These are phyloP conservation scores for Sclerotinia nivalis DNA, from an alignment of 2,329 filamentous ascomycete species.

Conservation along the genomic window DNA sequence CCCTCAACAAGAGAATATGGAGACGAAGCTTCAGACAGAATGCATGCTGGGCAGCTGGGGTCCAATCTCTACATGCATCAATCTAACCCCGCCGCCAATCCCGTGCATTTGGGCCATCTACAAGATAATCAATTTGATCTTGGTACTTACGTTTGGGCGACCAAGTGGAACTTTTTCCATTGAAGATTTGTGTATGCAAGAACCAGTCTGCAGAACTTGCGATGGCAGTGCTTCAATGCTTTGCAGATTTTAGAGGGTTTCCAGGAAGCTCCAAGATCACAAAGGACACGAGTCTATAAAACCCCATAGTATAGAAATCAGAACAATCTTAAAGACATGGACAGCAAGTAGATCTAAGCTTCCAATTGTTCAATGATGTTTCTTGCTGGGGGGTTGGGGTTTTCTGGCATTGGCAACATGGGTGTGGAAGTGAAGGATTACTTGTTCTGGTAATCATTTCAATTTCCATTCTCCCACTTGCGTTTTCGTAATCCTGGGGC, in stretches of 20 bases:
- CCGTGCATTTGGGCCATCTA: not conserved
- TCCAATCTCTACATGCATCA: conserved; percentile 9
- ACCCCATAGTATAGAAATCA: not conserved
- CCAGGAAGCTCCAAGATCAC: not conserved
- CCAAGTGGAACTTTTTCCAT: conserved; percentile 9
- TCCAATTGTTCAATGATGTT: not conserved
- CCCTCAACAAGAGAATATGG: conserved; percentile 16
- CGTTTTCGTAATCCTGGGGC: conserved; percentile 7
- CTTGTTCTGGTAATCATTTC: not conserved
- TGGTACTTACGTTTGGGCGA: conserved; percentile 3
- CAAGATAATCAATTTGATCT: not conserved
- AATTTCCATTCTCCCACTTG: not conserved
- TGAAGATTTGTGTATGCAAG: conserved; percentile 13
- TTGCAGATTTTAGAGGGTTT: not conserved
- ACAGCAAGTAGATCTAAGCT: conserved; percentile 13
- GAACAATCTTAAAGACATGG: conserved; percentile 12
- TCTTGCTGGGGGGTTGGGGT: not conserved
- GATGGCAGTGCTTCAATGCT: conserved; percentile 8
- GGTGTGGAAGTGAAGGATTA: not conserved
- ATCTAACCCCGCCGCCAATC: conserved; percentile 8
- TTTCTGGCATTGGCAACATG: not conserved
- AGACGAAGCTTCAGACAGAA: not conserved
- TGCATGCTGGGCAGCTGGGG: not conserved
- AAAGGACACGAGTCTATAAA: conserved; percentile 1
- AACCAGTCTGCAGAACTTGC: conserved; percentile 12